These are phyloP conservation scores for Colletotrichum theobromicola DNA, from an alignment of 2,329 filamentous ascomycete species.

Conservation along the genomic window DNA sequence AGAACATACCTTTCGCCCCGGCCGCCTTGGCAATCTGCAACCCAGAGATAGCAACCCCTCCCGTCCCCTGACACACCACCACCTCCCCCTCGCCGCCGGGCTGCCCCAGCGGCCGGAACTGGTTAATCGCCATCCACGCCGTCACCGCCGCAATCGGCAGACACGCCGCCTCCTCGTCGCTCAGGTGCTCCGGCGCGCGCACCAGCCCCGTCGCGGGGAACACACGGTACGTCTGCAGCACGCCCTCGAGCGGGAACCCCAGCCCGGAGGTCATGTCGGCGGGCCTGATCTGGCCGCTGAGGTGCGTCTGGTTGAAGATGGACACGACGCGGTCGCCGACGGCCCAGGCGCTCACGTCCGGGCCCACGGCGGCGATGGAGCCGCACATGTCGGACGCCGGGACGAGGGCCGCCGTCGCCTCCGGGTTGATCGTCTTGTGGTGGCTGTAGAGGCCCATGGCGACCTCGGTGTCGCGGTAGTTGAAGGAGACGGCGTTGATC, in stretches of 20 bases:
- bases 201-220: conserved; percentile 64
- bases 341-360: conserved; percentile 48
- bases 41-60: conserved; percentile 56
- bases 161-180: conserved; percentile 63
- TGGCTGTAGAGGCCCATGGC: conserved; percentile 71
- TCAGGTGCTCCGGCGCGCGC: conserved; percentile 59
- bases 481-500: conserved; percentile 51
- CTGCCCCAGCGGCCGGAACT: conserved; percentile 59
- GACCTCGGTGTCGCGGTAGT: conserved; percentile 60
- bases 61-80: conserved; percentile 60
- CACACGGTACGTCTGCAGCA: conserved; percentile 63
- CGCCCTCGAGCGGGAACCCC: conserved; percentile 64
- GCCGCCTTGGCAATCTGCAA: conserved; percentile 59
- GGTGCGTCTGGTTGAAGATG: conserved; percentile 64
- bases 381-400: conserved; percentile 77
- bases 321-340: conserved; percentile 70
- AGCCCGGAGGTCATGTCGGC: conserved; percentile 61
- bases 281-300: conserved; percentile 63
- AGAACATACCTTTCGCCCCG: conserved; percentile 48
- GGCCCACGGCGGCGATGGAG: conserved; percentile 53
- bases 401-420: conserved; percentile 51
- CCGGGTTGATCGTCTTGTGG: conserved; percentile 56
- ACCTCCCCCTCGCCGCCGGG: conserved; percentile 49
- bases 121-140: conserved; percentile 70
- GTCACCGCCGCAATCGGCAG: conserved; percentile 67